phyloP scores from a whole-genome alignment of 192 early-diverging fungal species.

The Backusella morwellensis region DNA sequence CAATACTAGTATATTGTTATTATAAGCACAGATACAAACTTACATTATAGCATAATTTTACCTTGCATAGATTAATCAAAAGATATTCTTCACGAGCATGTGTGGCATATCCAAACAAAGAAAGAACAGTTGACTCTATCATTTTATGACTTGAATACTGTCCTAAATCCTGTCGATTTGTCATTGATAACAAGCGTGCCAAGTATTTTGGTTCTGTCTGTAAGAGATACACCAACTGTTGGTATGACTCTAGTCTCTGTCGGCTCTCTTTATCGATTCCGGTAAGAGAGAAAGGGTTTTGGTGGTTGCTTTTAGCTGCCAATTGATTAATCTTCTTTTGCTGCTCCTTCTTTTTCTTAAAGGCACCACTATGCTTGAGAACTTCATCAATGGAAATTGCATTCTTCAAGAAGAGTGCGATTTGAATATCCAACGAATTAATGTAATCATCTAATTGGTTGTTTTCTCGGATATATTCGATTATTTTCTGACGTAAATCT shows the following conservation, averaged over 20 bases:
- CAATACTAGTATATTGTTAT: constrained; percentile 35
- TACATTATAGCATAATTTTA: constrained; percentile 6
- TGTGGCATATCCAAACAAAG: constrained; percentile 97
- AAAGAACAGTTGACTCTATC: constrained; percentile 88
- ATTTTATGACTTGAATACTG: constrained; percentile 66
- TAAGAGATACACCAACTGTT: constrained; percentile 93
- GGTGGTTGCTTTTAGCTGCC: neutral
- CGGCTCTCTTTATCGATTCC: constrained; percentile 84
- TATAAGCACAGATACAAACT: neutral
- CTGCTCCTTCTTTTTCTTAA: constrained; percentile 45
- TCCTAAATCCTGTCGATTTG: constrained; percentile 77
- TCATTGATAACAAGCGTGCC: constrained; percentile 81
- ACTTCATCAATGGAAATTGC: constrained; percentile 96
- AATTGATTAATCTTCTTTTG: constrained; percentile 45
- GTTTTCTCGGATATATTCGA: constrained; percentile 91
- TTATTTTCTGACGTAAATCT: constrained; percentile 78
- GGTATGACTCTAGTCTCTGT: constrained; percentile 74
- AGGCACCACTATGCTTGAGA: constrained; percentile 36
- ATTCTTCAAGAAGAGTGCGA: constrained; percentile 94
- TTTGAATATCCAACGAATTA: constrained; percentile 92
- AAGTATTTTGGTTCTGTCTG: constrained; percentile 96
- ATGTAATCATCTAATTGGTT: constrained; percentile 72
- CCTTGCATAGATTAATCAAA: constrained; percentile 90
- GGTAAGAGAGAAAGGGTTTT: constrained; percentile 65
- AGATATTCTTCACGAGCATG: constrained; percentile 95